phyloP scores from a whole-genome alignment of 495 filamentous ascomycete genomes.

The Evansstolkia leycettana region DNA sequence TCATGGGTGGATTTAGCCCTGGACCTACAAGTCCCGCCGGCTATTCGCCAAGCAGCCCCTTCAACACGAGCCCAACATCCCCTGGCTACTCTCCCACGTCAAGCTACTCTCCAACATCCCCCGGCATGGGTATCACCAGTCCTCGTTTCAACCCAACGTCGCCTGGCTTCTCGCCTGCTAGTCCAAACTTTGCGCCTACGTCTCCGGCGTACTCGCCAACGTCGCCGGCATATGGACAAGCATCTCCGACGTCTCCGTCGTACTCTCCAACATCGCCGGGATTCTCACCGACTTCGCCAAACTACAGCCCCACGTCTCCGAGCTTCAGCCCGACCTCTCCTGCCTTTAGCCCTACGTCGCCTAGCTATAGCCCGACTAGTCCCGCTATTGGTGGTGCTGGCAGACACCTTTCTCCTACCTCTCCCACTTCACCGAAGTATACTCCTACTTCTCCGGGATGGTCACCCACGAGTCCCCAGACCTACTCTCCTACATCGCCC shows the following conservation, averaged over 20 bases:
- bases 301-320: conserved; percentile 52
- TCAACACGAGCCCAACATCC: conserved; percentile 65
- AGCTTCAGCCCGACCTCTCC: conserved; percentile 49
- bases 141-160: conserved; percentile 40
- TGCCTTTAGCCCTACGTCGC: conserved; percentile 43
- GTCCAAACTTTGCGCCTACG: conserved; percentile 58
- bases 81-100: conserved; percentile 67
- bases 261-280: conserved; percentile 78
- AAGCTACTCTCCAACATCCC: conserved; percentile 51
- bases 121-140: conserved; percentile 45
- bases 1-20: conserved; percentile 54
- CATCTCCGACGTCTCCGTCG: conserved; percentile 55
- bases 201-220: conserved; percentile 79
- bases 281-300: conserved; percentile 64
- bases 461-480: conserved; percentile 55
- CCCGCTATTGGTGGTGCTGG: conserved; percentile 40
- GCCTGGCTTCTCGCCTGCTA: conserved; percentile 50
- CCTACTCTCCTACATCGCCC: conserved; percentile 69
- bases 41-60: conserved; percentile 66
- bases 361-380: conserved; percentile 58
- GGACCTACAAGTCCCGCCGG: conserved; percentile 53
- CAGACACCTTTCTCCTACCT: conserved; percentile 51
- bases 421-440: conserved; percentile 58
- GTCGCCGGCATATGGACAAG: conserved; percentile 55
- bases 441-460: conserved; percentile 62